Base-by-base conservation (phyloP, 1,139 yeast genomes). In the Candida mesenterica region DNA sequence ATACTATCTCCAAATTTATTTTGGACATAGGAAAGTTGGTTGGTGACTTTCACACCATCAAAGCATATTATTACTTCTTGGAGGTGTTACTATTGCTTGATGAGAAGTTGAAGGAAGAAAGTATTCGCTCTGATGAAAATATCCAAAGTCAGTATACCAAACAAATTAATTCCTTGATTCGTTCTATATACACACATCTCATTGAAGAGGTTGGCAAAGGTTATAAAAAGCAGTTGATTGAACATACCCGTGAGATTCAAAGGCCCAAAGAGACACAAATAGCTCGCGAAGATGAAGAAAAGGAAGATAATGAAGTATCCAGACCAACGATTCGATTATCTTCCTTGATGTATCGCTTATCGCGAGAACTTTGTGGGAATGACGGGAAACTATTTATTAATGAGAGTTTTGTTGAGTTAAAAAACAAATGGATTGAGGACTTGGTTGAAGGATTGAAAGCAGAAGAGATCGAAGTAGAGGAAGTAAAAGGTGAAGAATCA, bases 351-450 rank as follows among this genome's bases (percentile, higher is more conserved):
- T 62, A 51, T 41, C 38, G 52, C 13, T 39, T 62, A 9, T 41
- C 63, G 1, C 16, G 23, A n/a, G 38, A 38, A 13, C 29, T 33
- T 28, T 16, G 27, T 4, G 26, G 32, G 3, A 45, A 49, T 6
- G 41, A 46, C 30, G 57, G 62, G 2, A 48, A 47, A 25, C 45
- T 62, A 4, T 64, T 60, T 36, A 42, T 47, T 35, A 51, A 40
- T 14, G 37, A 38, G 0, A 30, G 41, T 2, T 68, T 64, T 38
- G 39, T 47, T 4, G 30, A 37, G 8, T 34, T 44, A 12, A 67
- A 67, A 42, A 58, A 61, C 34, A 39, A 52, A 8, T 66, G 71
- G 71, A 30, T 49, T n/a, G 27, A 38, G 7, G 32, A 28, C 7
- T 30, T 49, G 20, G 30, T 46, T 2, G 37, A 39, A 1, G 30